Percentiles rank a stretch among this genome's conserved stretches.
Evolutionary conservation across 1,284 basidiomycete species (phyloP).

Genomic region (Moniliophthora roreri): DNA sequence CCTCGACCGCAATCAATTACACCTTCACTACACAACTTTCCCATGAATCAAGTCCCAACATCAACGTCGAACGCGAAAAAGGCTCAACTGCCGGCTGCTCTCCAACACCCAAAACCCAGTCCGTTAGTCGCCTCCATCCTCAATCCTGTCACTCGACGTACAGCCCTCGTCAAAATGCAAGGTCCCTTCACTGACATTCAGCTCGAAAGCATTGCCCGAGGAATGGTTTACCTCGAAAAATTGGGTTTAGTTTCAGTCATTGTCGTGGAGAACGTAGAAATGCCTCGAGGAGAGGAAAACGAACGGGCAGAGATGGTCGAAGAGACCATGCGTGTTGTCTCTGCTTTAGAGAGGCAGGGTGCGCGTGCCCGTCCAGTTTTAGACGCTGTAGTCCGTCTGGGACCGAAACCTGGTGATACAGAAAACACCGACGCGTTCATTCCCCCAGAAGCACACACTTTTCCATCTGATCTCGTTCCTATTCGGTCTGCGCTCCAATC

Average conservation of each 20-base stretch:
- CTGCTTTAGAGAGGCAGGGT: conserved; percentile 81
- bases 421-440: conserved; percentile 26
- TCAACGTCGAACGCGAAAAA: no score
- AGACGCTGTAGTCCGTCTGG: conserved; percentile 82
- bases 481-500: conserved; percentile 87
- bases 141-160: conserved; percentile 79
- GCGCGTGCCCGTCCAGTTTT: conserved; percentile 87
- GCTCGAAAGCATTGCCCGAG: conserved; percentile 90
- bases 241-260: conserved; percentile 95
- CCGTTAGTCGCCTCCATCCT: conserved; percentile 81
- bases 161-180: conserved; percentile 95
- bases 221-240: conserved; percentile 94
- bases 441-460: conserved; percentile 76
- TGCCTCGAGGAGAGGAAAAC: conserved; percentile 64
- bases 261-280: conserved; percentile 88
- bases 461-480: conserved; percentile 75
- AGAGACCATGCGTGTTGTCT: conserved; percentile 84
- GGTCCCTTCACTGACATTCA: conserved; percentile 97
- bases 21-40: conserved; percentile 21
- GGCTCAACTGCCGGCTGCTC: conserved; percentile 10
- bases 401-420: conserved; percentile 66
- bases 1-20: conserved; percentile 41
- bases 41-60: conserved; percentile 16
- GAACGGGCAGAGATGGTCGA: conserved; percentile 65
- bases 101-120: conserved; percentile 42